These are phyloP conservation scores for Cochlearia excelsa DNA, from an alignment of 345 rosid genomes.

Conservation along the genomic window DNA sequence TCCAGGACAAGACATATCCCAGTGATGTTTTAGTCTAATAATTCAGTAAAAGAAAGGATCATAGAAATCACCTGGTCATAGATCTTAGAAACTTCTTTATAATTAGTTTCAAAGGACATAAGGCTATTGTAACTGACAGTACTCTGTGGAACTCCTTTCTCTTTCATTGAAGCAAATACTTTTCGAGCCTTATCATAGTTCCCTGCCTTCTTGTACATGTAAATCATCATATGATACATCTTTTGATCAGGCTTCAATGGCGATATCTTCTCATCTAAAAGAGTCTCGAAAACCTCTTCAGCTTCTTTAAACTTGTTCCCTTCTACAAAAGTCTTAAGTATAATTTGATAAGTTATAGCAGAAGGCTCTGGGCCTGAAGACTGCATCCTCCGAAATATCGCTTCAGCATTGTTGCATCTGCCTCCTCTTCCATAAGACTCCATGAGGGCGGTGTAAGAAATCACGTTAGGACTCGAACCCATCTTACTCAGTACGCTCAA, in stretches of 20 bases:
- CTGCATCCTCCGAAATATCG: slow-evolving; percentile 91
- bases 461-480: slow-evolving; percentile 67
- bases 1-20: not conserved
- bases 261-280: slow-evolving; percentile 61
- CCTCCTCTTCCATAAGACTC: slow-evolving; percentile 95
- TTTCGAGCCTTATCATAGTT: slow-evolving; percentile 78
- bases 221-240: slow-evolving; percentile 96
- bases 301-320: slow-evolving; percentile 85
- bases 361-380: slow-evolving; percentile 92
- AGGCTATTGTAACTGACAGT: slow-evolving; percentile 86
- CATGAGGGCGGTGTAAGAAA: slow-evolving; percentile 88
- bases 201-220: slow-evolving; percentile 88
- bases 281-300: slow-evolving; percentile 73
- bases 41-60: not conserved
- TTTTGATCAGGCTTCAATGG: slow-evolving; percentile 83
- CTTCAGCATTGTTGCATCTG: slow-evolving; percentile 81
- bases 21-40: not conserved
- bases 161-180: slow-evolving; percentile 67
- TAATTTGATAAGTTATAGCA: slow-evolving; percentile 85
- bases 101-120: slow-evolving; percentile 85
- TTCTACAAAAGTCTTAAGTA: slow-evolving; percentile 78
- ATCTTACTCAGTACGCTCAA: slow-evolving; percentile 62
- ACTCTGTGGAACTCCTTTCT: slow-evolving; percentile 63
- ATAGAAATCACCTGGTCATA: slow-evolving; percentile 72
- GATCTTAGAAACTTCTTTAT: slow-evolving; percentile 94